Evolutionary conservation across 164 flowering plant species (phyloP), one percentile per base, ranked within the genome.

Genomic region (Warburgia ugandensis): DNA sequence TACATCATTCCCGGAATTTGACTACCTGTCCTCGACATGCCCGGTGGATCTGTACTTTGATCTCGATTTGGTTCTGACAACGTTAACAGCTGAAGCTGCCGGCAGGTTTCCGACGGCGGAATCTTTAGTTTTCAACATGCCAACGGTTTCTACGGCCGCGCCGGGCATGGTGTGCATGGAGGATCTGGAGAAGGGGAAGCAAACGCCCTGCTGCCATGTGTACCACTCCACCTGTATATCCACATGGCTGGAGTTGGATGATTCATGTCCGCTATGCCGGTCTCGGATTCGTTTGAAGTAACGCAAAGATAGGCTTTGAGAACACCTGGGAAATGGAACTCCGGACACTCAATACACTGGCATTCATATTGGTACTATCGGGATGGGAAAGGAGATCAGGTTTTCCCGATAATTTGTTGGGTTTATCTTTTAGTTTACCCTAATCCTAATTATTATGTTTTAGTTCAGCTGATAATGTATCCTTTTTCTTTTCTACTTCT

Each of bases 201-300:
- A 27, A 20, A 42, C 22, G 45, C 45, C 45, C 9, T 42, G 45
- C 45, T 5, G 27, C 45, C 45, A 42, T 27, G 26, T 42, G 27
- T 42, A 19, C 26, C 45, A 21, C 13, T 4, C 4, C 26, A 42
- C 28, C 5, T 42, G 45, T 5, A 42, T 42, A 20, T 42, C 28
- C 16, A 42, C 45, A 27, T 42, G 28, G 45, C 45, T 42, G 11
- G 4, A 13, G 10, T 12, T 4, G 4, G 45, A 42, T 21, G 4
- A 13, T 6, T 42, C 45, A 2, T 42, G 45, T 14, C 45, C 45
- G 26, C n/a, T 10, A 8, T 42, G 45, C 26, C 45, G 45, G 8
- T 42, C 13, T 14, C 45, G 20, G 4, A 19, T 42, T n/a, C n/a
- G n/a, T n/a, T n/a, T n/a, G n/a, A n/a, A n/a, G n/a, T n/a, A n/a